These are phyloP conservation scores for Trametes hirsuta DNA, from an alignment of 1,284 basidiomycete species.

Conservation along the genomic window DNA sequence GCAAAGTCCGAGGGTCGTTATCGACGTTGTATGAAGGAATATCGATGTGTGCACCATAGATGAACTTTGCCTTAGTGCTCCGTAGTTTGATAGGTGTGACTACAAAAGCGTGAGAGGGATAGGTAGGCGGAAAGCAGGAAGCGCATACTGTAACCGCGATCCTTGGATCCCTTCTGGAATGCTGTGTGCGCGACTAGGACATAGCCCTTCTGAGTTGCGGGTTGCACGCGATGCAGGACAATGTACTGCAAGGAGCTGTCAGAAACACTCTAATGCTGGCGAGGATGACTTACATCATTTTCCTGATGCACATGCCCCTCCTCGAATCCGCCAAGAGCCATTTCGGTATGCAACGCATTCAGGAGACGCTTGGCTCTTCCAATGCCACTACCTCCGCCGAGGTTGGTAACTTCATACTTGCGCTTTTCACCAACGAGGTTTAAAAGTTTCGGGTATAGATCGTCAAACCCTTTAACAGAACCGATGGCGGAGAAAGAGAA, in stretches of 20 bases:
- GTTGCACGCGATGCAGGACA: constrained; percentile 87
- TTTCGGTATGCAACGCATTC: constrained; percentile 88
- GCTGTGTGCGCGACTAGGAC: constrained; percentile 89
- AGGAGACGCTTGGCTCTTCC: constrained; percentile 81
- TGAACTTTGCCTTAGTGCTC: constrained; percentile 77
- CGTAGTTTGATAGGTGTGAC: constrained; percentile 85
- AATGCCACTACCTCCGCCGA: constrained; percentile 68
- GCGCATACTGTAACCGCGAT: constrained; percentile 72
- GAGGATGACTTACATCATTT: constrained; percentile 69
- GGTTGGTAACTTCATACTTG: constrained; percentile 66
- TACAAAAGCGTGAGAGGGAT: constrained; percentile 34
- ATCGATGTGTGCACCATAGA: constrained; percentile 78
- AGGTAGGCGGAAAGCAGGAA: constrained; percentile 18
- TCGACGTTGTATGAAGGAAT: constrained; percentile 65
- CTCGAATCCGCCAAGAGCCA: constrained; percentile 79
- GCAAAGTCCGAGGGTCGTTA: constrained; percentile 60
- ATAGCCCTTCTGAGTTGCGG: constrained; percentile 89
- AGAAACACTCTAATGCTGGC: not conserved
- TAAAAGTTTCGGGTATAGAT: constrained; percentile 91
- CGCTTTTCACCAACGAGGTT: constrained; percentile 86
- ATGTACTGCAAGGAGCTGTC: constrained; percentile 69
- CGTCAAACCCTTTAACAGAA: constrained; percentile 95
- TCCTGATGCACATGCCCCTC: constrained; percentile 97
- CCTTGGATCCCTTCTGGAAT: constrained; percentile 78
- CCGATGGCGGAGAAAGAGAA: constrained; percentile 88